These are phyloP conservation scores for Sordariomycetes sp. DNA, from an alignment of 2,329 filamentous ascomycete species.

Conservation along the genomic window DNA sequence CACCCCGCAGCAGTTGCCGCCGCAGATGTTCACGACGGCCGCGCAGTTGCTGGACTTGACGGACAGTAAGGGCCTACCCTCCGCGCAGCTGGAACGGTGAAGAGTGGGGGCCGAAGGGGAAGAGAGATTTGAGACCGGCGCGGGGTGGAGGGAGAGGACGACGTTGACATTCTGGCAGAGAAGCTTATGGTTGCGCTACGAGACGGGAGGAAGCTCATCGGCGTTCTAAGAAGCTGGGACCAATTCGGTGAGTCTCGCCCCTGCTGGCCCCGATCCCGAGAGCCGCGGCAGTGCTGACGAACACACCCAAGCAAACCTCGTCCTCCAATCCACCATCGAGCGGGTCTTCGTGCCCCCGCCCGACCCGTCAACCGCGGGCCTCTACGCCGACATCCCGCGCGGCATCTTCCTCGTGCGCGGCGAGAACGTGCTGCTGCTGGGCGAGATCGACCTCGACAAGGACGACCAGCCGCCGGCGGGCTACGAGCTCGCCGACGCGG, in stretches of 20 bases:
- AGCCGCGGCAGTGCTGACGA: neutral
- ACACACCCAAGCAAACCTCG: constrained; percentile 63
- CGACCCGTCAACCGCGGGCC: constrained; percentile 25
- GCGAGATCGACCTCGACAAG: constrained; percentile 93
- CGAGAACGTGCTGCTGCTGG: constrained; percentile 92
- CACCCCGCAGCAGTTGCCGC: constrained; percentile 58
- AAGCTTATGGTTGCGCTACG: constrained; percentile 87
- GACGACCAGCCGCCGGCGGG: constrained; percentile 75
- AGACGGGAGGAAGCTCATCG: constrained; percentile 88
- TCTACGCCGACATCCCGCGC: constrained; percentile 77
- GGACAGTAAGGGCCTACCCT: constrained; percentile 65
- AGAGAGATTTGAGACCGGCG: neutral
- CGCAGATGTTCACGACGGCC: constrained; percentile 97
- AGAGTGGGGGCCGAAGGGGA: neutral
- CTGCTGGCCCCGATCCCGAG: neutral
- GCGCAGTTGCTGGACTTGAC: constrained; percentile 92
- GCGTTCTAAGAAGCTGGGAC: constrained; percentile 90
- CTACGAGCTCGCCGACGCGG: constrained; percentile 54
- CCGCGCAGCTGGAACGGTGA: neutral
- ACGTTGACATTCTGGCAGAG: constrained; percentile 45
- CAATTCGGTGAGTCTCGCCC: constrained; percentile 67
- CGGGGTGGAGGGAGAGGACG: neutral
- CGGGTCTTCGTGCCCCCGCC: constrained; percentile 58
- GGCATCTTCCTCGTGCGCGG: constrained; percentile 88
- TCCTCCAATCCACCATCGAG: constrained; percentile 87